These are phyloP conservation scores for Stagonosporopsis rhizophila DNA, from an alignment of 2,329 filamentous ascomycete species.

Conservation along the genomic window DNA sequence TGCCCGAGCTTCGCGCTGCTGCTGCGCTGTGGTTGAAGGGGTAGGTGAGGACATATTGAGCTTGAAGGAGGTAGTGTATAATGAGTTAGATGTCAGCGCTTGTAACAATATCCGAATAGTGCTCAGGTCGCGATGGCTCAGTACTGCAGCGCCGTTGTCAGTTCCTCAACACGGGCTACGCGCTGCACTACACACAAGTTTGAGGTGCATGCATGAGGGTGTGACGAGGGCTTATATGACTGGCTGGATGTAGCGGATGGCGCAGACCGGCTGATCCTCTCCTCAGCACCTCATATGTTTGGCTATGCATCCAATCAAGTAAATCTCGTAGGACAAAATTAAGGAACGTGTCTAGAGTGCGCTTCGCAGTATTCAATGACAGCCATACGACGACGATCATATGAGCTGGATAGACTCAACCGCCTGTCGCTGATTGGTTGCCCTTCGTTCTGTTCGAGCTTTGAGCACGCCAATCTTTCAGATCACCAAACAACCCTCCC, in stretches of 20 bases:
- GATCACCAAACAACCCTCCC: too few species aligned
- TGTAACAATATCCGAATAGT: neutral
- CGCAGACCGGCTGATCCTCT: neutral
- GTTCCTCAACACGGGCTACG: constrained; percentile 14
- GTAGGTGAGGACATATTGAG: constrained; percentile 36
- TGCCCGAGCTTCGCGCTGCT: constrained; percentile 58
- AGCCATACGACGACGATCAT: neutral
- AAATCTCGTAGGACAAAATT: neutral
- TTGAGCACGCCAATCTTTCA: neutral
- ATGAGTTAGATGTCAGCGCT: neutral
- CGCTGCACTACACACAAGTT: constrained; percentile 11
- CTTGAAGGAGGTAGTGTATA: neutral
- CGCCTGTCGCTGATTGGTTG: neutral
- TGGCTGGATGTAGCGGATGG: constrained; percentile 22
- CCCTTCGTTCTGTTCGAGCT: neutral
- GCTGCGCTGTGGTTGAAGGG: constrained; percentile 41
- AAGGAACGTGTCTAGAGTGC: neutral
- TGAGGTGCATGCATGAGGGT: constrained; percentile 27
- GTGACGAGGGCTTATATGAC: constrained; percentile 33
- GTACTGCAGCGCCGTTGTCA: constrained; percentile 12
- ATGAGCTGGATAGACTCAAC: neutral
- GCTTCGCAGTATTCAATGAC: neutral
- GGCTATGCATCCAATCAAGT: neutral
- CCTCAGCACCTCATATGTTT: neutral
- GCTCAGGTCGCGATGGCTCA: neutral